phyloP scores from a whole-genome alignment of 2,329 filamentous ascomycete genomes.

The Arthrobotrys sinensis region DNA sequence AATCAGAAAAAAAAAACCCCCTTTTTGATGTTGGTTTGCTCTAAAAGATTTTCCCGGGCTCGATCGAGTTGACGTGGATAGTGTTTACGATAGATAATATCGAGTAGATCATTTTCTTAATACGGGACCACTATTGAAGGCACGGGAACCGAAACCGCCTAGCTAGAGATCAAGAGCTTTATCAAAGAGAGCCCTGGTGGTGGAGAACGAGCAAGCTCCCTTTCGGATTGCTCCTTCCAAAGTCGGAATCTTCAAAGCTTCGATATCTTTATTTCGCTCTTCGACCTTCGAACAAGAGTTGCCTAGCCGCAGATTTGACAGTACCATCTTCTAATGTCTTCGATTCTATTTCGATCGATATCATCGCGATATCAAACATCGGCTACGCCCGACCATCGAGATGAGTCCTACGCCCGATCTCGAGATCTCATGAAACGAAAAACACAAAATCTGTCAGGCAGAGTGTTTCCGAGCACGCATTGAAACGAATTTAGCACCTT shows the following conservation, averaged over 20 bases:
- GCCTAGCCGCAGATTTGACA: constrained; percentile 16
- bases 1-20: neutral
- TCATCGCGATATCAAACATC: constrained; percentile 17
- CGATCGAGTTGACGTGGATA: constrained; percentile 4
- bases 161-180: neutral
- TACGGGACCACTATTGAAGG: neutral
- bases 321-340: constrained; percentile 8
- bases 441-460: constrained; percentile 11
- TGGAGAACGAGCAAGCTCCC: neutral
- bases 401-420: constrained; percentile 34
- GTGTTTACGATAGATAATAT: constrained; percentile 18
- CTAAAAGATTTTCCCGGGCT: neutral
- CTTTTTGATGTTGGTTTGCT: constrained; percentile 1
- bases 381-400: constrained; percentile 7
- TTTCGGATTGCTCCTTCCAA: neutral
- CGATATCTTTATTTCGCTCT: neutral
- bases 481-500: constrained; percentile 52
- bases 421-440: constrained; percentile 50
- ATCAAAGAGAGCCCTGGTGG: neutral
- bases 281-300: constrained; percentile 4
- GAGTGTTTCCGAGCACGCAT: constrained; percentile 45
- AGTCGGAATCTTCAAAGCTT: neutral
- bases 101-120: constrained; percentile 3
- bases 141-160: neutral
- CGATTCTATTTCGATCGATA: constrained; percentile 22